phyloP scores from a whole-genome alignment of 2,329 filamentous ascomycete species.

The Cryoendolithus antarcticus region DNA sequence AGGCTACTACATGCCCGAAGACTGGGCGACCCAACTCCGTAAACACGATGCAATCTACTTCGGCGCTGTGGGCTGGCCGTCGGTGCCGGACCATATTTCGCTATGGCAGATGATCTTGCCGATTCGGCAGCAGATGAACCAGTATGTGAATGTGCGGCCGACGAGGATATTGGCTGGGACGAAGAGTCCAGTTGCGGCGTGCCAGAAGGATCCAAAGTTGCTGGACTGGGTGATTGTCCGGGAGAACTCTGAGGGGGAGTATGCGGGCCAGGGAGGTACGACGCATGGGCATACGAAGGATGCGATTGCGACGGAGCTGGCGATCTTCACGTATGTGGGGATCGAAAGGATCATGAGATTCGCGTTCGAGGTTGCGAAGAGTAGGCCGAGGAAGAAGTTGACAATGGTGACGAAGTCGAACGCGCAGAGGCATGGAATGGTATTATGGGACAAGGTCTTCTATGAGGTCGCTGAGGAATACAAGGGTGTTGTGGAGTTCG shows the following conservation, averaged over 20 bases:
- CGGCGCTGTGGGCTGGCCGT: conserved; percentile 47
- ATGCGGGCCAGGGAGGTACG: conserved; percentile 34
- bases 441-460: conserved; percentile 37
- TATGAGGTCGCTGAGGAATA: conserved; percentile 35
- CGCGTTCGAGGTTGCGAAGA: conserved; percentile 34
- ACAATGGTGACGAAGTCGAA: conserved; percentile 40
- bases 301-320: conserved; percentile 34
- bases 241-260: conserved; percentile 38
- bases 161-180: conserved; percentile 33
- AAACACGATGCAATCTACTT: conserved; percentile 46
- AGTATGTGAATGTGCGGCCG: conserved; percentile 55
- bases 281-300: conserved; percentile 29
- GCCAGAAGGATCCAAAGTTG: conserved; percentile 21
- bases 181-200: conserved; percentile 27
- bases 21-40: conserved; percentile 38
- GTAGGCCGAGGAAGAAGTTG: conserved; percentile 32
- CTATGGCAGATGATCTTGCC: conserved; percentile 56
- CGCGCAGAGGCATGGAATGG: conserved; percentile 38
- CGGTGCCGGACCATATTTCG: conserved; percentile 55
- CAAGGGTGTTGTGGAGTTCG: conserved; percentile 29
- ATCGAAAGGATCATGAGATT: conserved; percentile 37
- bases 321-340: conserved; percentile 34
- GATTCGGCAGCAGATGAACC: conserved; percentile 54
- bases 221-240: conserved; percentile 38
- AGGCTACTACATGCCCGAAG: conserved; percentile 41